Evolutionary conservation across 345 rosid species (phyloP), one percentile per base, ranked within the genome.

Genomic region (Limnanthes douglasii): DNA sequence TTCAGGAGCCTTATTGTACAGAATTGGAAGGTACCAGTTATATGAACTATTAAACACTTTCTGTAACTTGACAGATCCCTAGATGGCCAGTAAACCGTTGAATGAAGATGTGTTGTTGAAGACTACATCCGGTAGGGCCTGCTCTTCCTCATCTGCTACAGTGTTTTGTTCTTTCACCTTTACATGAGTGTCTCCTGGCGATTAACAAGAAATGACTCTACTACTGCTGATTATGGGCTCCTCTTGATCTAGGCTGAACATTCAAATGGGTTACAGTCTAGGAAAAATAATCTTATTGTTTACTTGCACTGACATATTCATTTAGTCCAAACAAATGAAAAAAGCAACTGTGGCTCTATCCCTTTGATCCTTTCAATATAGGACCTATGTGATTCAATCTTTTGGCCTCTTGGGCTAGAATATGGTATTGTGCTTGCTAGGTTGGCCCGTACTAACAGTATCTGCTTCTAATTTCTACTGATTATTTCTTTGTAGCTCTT

Each of bases 71-170:
- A 31, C 31, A 1, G 24, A 21, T 53, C 48, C 54, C 32, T 28
- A 83, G 95, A 72, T 64, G 86, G 95, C 26, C 18, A 51, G 19
- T 75, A 78, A 67, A 68, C 73, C 42, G 59, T 69, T 48, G 92
- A 83, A 68, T 86, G 95, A 59, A 69, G 95, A 45, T 83, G 95
- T 53, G 80, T 80, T 43, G 41, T 51, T 40, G 92, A 78, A 37
- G 72, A 70, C 45, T 72, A 75, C 56, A 68, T 54, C 38, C 46
- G 69, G 86, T 78, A 47, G 16, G 54, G 8, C 34, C 2, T 30
- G 4, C 24, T 21, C 7, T 21, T 21, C 4, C 7, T 21, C 7
- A 21, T 21, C 7, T 21, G 24, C 7, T 7, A 21, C 7, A 21
- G 7, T 21, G 24, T 21, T 21, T 7, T 21, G 24, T 21, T n/a